A percentile compares a stretch with the other conserved stretches of the same genome.
These are phyloP conservation scores for Ulvella scutata DNA, from an alignment of 139 green algal genomes.

Conservation along the genomic window DNA sequence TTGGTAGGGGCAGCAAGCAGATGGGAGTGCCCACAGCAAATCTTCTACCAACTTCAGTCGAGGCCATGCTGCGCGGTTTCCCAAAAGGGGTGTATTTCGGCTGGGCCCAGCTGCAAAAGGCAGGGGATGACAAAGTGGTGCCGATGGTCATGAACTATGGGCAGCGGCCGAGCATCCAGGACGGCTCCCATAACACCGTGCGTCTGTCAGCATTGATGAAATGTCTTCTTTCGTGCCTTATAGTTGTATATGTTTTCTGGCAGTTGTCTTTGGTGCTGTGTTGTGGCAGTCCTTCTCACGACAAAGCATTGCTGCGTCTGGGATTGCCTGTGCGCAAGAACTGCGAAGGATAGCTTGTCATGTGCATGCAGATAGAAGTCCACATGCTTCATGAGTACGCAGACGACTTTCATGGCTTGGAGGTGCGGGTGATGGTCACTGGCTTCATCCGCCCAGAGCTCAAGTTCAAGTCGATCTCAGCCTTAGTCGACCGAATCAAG, in stretches of 20 bases:
- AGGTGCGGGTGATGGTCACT: constrained; percentile 32
- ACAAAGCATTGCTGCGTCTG: background rate
- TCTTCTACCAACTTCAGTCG: constrained; percentile 41
- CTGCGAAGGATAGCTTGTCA: background rate
- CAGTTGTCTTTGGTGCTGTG: background rate
- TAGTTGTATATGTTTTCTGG: background rate
- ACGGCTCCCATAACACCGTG: constrained; percentile 9
- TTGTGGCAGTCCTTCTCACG: background rate
- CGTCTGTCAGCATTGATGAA: too few species aligned
- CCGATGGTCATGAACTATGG: constrained; percentile 91
- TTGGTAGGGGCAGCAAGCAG: constrained; percentile 70
- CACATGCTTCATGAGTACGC: constrained; percentile 71
- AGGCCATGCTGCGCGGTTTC: constrained; percentile 26
- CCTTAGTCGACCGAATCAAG: constrained; percentile 53
- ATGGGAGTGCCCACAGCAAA: constrained; percentile 85
- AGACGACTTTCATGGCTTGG: constrained; percentile 36
- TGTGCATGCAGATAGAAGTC: constrained; percentile 37
- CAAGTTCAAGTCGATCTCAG: constrained; percentile 47
- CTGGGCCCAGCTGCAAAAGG: constrained; percentile 38
- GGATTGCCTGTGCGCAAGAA: background rate
- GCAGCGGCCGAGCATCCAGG: constrained; percentile 62
- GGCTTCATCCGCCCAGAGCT: constrained; percentile 76
- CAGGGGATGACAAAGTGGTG: constrained; percentile 24
- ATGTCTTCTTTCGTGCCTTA: background rate
- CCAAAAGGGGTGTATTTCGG: constrained; percentile 83